Evolutionary conservation across 176 grass and related monocot genomes (phyloP).

Genomic region (Cenchrus americanus): DNA sequence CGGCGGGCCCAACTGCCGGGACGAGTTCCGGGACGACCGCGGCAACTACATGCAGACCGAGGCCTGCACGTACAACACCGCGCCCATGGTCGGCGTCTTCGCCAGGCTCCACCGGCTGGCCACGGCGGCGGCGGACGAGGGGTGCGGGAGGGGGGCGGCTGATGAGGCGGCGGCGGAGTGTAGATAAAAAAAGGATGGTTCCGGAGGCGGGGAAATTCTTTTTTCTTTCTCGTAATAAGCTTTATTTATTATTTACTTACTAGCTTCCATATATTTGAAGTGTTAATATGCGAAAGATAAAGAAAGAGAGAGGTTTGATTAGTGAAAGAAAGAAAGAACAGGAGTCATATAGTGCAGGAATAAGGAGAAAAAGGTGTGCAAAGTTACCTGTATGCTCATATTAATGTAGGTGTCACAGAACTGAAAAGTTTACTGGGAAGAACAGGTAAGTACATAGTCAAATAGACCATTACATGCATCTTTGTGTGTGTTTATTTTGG

Average conservation of each 20-base stretch:
- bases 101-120: constrained; percentile 67
- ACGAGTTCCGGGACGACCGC: constrained; percentile 76
- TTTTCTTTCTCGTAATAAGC: constrained; percentile 62
- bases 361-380: constrained; percentile 25
- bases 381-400: constrained; percentile 36
- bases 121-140: not conserved
- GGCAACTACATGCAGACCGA: constrained; percentile 85
- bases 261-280: constrained; percentile 43
- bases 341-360: constrained; percentile 23
- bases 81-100: constrained; percentile 86
- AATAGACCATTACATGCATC: constrained; percentile 4
- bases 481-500: not conserved
- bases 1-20: constrained; percentile 68
- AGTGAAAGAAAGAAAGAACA: constrained; percentile 43
- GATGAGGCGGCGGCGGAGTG: constrained; percentile 32
- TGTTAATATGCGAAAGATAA: constrained; percentile 51
- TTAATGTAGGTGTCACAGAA: constrained; percentile 33
- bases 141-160: not conserved
- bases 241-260: not conserved
- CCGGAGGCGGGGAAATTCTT: constrained; percentile 39
- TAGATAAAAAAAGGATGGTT: constrained; percentile 35
- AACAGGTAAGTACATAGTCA: constrained; percentile 34
- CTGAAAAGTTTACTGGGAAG: constrained; percentile 29
- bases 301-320: constrained; percentile 38
- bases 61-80: constrained; percentile 88